These are phyloP conservation scores for Leptographium procerum DNA, from an alignment of 2,329 filamentous ascomycete genomes.

Conservation along the genomic window DNA sequence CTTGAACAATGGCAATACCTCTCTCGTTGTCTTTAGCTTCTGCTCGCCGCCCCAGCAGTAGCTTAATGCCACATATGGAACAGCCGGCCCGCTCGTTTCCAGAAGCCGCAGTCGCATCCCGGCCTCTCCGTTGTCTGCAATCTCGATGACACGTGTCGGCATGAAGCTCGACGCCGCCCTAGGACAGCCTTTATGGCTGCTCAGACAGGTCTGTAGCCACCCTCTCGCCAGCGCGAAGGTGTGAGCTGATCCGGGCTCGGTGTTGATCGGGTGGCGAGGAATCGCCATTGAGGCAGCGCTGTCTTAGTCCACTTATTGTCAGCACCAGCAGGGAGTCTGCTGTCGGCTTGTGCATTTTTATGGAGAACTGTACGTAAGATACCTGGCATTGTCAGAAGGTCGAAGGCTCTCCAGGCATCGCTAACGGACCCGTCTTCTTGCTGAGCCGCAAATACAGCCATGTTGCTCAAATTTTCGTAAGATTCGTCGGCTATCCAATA, in stretches of 20 bases:
- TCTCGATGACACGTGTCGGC: neutral
- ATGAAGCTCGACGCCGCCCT: neutral
- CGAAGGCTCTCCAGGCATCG: neutral
- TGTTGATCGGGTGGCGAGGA: neutral
- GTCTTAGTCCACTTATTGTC: neutral
- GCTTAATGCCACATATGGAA: neutral
- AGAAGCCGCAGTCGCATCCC: neutral
- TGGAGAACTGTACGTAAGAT: too few species aligned
- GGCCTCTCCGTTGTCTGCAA: neutral
- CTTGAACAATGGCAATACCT: neutral
- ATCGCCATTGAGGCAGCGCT: neutral
- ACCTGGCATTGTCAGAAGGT: neutral
- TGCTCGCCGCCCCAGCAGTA: neutral
- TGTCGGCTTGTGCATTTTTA: too few species aligned
- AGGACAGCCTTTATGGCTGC: neutral
- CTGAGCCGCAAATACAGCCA: neutral
- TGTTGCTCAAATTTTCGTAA: neutral
- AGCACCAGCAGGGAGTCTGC: neutral
- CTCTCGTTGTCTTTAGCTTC: neutral
- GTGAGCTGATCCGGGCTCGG: neutral
- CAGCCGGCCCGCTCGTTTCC: neutral
- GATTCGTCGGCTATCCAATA: neutral
- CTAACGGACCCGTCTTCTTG: neutral
- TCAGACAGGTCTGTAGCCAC: neutral
- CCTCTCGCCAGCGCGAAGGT: neutral